These are phyloP conservation scores for Pugionium dolabratum DNA, from an alignment of 345 rosid genomes.

Conservation along the genomic window DNA sequence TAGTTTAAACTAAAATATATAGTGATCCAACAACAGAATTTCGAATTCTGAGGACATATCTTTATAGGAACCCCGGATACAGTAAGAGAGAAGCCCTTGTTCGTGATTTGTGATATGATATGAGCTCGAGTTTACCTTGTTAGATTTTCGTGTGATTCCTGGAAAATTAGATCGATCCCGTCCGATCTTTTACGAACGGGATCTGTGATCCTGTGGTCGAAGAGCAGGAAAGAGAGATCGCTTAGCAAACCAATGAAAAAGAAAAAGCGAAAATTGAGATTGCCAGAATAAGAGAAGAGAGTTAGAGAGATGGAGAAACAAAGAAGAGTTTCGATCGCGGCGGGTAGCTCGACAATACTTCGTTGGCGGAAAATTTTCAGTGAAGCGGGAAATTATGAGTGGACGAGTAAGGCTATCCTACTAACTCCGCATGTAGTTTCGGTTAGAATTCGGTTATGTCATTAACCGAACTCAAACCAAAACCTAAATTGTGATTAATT, in stretches of 20 bases:
- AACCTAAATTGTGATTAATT: too few species aligned
- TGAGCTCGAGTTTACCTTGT: conserved; percentile 18
- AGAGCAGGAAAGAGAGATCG: neutral
- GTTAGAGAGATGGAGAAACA: neutral
- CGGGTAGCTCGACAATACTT: too few species aligned
- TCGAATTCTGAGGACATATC: neutral
- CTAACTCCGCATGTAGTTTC: too few species aligned
- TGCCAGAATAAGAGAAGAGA: neutral
- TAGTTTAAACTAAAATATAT: neutral
- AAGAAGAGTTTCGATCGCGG: neutral
- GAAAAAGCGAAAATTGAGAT: neutral
- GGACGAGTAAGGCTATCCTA: too few species aligned
- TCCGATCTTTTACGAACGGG: neutral
- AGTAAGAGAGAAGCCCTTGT: neutral
- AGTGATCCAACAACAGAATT: neutral
- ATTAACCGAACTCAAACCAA: too few species aligned
- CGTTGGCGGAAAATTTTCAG: too few species aligned
- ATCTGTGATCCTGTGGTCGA: neutral
- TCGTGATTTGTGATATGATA: neutral
- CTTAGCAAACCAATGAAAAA: neutral
- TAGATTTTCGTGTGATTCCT: conserved; percentile 2
- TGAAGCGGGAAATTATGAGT: too few species aligned
- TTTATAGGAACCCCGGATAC: neutral
- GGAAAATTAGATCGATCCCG: conserved; percentile 1
- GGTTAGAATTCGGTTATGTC: too few species aligned